Base-by-base conservation (phyloP, 495 filamentous ascomycete genomes). In the Penicillium cataractarum region DNA sequence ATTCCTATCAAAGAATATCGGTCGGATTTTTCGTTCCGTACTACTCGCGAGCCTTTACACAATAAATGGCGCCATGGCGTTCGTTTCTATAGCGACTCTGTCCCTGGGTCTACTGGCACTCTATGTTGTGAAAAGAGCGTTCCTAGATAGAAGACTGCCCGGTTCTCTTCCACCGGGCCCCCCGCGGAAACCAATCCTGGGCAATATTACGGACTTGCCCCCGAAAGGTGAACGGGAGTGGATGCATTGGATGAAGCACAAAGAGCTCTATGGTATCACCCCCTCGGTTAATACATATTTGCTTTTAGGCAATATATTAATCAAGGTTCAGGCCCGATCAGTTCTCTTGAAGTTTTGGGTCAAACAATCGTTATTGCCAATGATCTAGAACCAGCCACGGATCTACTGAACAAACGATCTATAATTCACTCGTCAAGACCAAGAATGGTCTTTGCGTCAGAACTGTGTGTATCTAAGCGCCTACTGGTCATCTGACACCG, bases 351-450 rank as follows among this genome's bases (percentile, higher is more conserved):
- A 2, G 69, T 82, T 3, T 63, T 81, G 51, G 82, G 80, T 1
- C 74, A 81, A 63, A 80, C 80, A 2, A 73, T 83, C 4, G 61
- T 84, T 15, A 78, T 85, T 52, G 51, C 84, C 21, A 76, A 82
- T 62, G 76, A 82, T 52, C 57, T 54, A 17, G 26, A 70, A 1
- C 21, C 75, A 4, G 78, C 78, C 0, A 33, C 68, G 42, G 80
- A 84, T 33, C 65, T 85, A 0, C 46, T 84, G 29, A 74, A 73
- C 29, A 80, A 81, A 58, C 71, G 76, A n/a, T 78, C 77, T 0
- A 63, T 64, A 2, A 75, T 71, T 37, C 57, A 82, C 55, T 82
- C 82, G 0, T 80, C 80, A 17, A 70, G 80, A 29, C 76, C 76
- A 26, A 67, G 61, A 5, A 55, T 71, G 44, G 57, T 71, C 0